Percentiles rank a stretch among this genome's conserved stretches.
Conservation (phyloP, 164 flowering plant species). For the Paratinospora sagittata region DNA sequence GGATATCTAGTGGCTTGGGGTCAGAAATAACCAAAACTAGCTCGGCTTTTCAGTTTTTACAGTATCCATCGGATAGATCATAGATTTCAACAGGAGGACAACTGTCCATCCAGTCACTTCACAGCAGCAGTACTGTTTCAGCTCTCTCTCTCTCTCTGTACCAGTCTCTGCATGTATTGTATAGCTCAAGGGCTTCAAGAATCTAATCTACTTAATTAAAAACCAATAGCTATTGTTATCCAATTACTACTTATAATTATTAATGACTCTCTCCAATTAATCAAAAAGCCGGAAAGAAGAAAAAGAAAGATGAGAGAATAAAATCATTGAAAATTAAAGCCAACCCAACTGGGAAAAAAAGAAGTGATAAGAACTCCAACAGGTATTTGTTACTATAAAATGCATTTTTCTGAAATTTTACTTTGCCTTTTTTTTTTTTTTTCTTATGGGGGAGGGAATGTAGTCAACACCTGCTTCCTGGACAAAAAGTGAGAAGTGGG, state of each 20-base stretch:
- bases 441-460: conserved; percentile 10
- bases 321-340: neutral
- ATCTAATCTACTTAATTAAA: conserved; percentile 16
- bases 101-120: conserved; percentile 66
- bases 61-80: conserved; percentile 39
- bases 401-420: conserved; percentile 5
- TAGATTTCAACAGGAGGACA: conserved; percentile 38
- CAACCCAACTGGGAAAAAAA: conserved; percentile 11
- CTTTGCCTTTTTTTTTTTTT: conserved; percentile 13
- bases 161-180: conserved; percentile 24
- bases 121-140: conserved; percentile 26
- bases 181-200: conserved; percentile 9
- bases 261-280: too few relatives aligned
- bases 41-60: conserved; percentile 25
- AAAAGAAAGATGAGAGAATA: neutral
- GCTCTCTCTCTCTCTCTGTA: conserved; percentile 24
- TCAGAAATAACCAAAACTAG: conserved; percentile 18
- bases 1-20: conserved; percentile 14
- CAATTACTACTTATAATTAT: neutral
- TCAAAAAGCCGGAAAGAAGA: neutral
- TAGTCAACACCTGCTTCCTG: conserved; percentile 58
- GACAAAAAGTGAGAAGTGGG: conserved; percentile 56
- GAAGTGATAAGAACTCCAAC: conserved; percentile 3
- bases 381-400: neutral
- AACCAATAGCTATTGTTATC: too few relatives aligned